Base-by-base conservation (phyloP, 2,329 filamentous ascomycete species). In the Cryphonectria parasitica region DNA sequence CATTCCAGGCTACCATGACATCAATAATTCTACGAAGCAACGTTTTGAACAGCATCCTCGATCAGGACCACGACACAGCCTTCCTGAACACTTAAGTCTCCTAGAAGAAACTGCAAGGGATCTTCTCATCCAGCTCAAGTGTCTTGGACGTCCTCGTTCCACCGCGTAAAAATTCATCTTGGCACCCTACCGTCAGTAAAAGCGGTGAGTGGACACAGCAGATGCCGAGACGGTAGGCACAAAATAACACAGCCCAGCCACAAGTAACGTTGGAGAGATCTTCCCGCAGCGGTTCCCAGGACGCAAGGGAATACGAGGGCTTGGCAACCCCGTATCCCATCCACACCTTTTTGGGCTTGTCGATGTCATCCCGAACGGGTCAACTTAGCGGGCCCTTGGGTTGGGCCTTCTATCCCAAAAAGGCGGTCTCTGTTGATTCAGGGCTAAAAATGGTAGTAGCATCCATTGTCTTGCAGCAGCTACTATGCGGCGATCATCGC, bases 241-340 rank as follows among this genome's bases (percentile, higher is more conserved):
- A 45, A 49, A 49, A 49, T n/a, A 10, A 3, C 22, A 49, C 22
- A 49, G 7, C 45, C 39, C n/a, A 64, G 61, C 68, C 68, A 49
- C 63, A 62, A 25, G 68, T 69, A 67, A 71, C 69, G 69, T 69
- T 66, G 66, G 25, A 28, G n/a, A 56, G 52, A 56, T 56, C 52
- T 28, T 22, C 22, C 39, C 52, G 45, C 45, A 7, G 52, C 52
- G 52, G 31, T 56, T 63, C 52, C 52, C 25, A 62, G 64, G 31
- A 45, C 52, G 62, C 34, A 36, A 52, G 62, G 36, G 66, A 71
- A 71, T 71, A 71, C 69, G 69, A 71, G 69, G 62, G 41, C 69
- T 71, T 71, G 69, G 69, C 69, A 71, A 56, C 28, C 25, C 60
- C 58, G 58, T 61, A 61, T 61, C 34, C 31, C 58, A 15, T 39